A percentile compares a stretch with the other conserved stretches of the same genome.
These are phyloP conservation scores for Digitaria exilis DNA, from an alignment of 202 grass and related monocot genomes.

Conservation along the genomic window DNA sequence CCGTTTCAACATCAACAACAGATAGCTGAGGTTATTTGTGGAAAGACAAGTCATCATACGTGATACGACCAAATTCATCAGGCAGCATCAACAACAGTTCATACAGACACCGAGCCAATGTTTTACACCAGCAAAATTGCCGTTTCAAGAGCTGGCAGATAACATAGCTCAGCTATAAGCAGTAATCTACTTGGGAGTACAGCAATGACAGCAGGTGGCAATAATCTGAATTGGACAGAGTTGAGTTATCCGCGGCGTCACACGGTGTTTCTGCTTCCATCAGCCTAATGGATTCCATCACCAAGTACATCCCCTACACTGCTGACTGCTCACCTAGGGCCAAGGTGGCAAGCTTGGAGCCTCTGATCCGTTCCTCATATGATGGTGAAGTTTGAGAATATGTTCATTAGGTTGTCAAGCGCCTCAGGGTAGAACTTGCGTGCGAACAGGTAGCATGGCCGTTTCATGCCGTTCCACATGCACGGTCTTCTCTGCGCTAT, in stretches of 20 bases:
- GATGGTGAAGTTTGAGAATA: conserved; percentile 81
- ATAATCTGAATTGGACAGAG: not conserved
- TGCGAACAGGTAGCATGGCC: conserved; percentile 80
- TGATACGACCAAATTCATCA: not conserved
- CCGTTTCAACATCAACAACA: not conserved
- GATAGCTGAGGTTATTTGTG: no score
- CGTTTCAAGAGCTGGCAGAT: conserved; percentile 3
- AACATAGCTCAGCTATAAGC: not conserved
- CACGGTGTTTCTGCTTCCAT: no score
- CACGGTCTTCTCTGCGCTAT: conserved; percentile 58
- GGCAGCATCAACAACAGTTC: not conserved
- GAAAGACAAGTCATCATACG: not conserved
- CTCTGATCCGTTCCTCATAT: conserved; percentile 43
- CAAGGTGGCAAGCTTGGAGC: no score
- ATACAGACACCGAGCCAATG: not conserved
- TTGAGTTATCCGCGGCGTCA: not conserved
- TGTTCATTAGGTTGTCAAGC: conserved; percentile 81
- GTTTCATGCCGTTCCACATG: conserved; percentile 87
- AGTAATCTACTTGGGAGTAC: not conserved
- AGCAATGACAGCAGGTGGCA: not conserved
- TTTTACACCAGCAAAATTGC: conserved; percentile 12
- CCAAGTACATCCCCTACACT: not conserved
- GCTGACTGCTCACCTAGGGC: not conserved
- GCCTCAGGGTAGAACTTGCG: conserved; percentile 83
- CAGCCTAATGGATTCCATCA: not conserved